A percentile compares a stretch with the other conserved stretches of the same genome.
Evolutionary conservation across 2,329 filamentous ascomycete species (phyloP).

Genomic region (Aspergillus terreus): DNA sequence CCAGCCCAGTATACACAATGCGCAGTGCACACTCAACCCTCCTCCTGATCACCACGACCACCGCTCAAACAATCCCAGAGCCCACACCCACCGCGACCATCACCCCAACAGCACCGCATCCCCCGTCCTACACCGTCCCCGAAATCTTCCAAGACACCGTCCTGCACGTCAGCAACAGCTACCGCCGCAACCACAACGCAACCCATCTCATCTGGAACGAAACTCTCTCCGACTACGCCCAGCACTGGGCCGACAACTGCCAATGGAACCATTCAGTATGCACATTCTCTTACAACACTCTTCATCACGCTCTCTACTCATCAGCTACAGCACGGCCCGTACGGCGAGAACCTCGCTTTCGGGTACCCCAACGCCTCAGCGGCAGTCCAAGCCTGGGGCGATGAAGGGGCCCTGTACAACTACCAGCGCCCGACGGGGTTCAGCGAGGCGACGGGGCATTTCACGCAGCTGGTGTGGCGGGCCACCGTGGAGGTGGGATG

Average conservation of each 20-base stretch:
- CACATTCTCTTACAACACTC: too few species aligned
- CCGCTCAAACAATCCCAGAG: constrained; percentile 12
- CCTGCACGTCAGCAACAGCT: constrained; percentile 64
- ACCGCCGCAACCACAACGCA: constrained; percentile 62
- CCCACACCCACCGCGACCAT: constrained; percentile 21
- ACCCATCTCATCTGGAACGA: constrained; percentile 60
- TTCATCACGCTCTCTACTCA: not conserved
- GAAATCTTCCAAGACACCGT: constrained; percentile 49
- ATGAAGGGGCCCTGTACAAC: constrained; percentile 57
- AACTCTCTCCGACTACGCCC: constrained; percentile 56
- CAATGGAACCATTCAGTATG: constrained; percentile 42
- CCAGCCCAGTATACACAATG: too few species aligned
- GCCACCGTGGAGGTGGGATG: constrained; percentile 59
- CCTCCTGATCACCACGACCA: constrained; percentile 2
- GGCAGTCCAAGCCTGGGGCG: constrained; percentile 62
- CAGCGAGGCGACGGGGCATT: constrained; percentile 61
- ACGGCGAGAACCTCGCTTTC: constrained; percentile 71
- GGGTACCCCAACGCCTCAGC: constrained; percentile 60
- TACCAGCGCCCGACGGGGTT: constrained; percentile 56
- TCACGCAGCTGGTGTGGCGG: constrained; percentile 71
- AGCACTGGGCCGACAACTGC: constrained; percentile 47
- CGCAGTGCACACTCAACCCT: not conserved
- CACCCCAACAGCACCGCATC: constrained; percentile 23
- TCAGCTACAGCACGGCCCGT: constrained; percentile 52
- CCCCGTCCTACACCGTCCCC: constrained; percentile 42